Percentiles rank a stretch among this genome's conserved stretches.
Evolutionary conservation across 2,329 filamentous ascomycete genomes (phyloP).

Genomic region (Purpureocillium lavendulum): DNA sequence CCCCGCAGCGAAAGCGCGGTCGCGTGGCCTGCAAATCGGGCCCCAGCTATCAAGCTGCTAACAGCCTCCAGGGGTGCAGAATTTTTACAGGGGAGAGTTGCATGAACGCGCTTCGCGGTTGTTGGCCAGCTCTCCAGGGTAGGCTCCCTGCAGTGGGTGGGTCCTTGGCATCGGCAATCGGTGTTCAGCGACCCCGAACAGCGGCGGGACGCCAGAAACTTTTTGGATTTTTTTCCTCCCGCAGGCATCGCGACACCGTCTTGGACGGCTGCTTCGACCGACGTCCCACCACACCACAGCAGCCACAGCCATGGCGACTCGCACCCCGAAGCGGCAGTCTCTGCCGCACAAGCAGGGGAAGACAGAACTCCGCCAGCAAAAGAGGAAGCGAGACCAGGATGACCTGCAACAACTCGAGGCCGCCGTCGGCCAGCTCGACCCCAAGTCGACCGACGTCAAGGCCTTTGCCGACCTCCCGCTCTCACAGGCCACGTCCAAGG

Average conservation of each 20-base stretch:
- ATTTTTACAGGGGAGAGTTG: too few relatives aligned
- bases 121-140: too few relatives aligned
- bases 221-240: background rate
- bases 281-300: background rate
- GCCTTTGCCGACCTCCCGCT: conserved; percentile 80
- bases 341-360: conserved; percentile 20
- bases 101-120: too few relatives aligned
- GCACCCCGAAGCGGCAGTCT: conserved; percentile 13
- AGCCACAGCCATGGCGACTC: conserved; percentile 19
- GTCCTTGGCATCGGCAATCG: background rate
- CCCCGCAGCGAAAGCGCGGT: too few relatives aligned
- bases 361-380: conserved; percentile 24
- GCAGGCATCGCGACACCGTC: background rate
- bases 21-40: too few relatives aligned
- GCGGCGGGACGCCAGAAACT: background rate
- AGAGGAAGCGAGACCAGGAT: conserved; percentile 28
- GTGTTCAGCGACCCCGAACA: background rate
- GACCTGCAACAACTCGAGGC: conserved; percentile 23
- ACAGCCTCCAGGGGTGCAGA: too few relatives aligned
- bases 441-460: conserved; percentile 49
- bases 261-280: conserved; percentile 1
- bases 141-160: background rate
- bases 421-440: conserved; percentile 35
- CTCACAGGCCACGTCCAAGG: conserved; percentile 68
- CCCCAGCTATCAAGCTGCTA: too few relatives aligned